Conservation (phyloP, 805 yeast species). For the Geotrichum ghanense region DNA sequence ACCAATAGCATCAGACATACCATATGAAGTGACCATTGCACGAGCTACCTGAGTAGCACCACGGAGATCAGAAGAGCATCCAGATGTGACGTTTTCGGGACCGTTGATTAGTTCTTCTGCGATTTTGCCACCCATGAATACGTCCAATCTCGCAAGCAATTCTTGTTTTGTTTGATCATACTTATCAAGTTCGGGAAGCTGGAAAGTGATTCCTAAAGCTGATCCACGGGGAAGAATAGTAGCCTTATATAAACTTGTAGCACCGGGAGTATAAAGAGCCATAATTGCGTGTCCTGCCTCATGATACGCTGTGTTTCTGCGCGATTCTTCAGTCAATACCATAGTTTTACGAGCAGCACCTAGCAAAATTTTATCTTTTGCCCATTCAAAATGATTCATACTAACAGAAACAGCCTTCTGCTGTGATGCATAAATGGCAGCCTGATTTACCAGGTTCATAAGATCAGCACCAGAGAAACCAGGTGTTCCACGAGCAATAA, state of each 20-base stretch:
- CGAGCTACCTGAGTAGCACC: constrained; percentile 88
- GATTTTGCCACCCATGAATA: constrained; percentile 97
- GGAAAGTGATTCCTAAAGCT: constrained; percentile 94
- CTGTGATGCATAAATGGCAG: constrained; percentile 95
- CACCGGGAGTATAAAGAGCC: constrained; percentile 91
- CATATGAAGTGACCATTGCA: constrained; percentile 93
- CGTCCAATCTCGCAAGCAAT: constrained; percentile 85
- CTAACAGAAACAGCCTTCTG: constrained; percentile 81
- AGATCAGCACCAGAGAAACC: constrained; percentile 98
- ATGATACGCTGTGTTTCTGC: constrained; percentile 92
- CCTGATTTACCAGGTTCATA: constrained; percentile 92
- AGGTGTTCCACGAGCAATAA: constrained; percentile 94
- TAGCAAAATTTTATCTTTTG: constrained; percentile 93
- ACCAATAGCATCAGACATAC: constrained; percentile 91
- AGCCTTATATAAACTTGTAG: constrained; percentile 92
- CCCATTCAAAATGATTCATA: constrained; percentile 95
- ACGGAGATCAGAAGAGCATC: constrained; percentile 85
- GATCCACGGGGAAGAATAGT: constrained; percentile 95
- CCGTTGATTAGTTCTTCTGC: constrained; percentile 95
- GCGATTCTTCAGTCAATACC: constrained; percentile 93
- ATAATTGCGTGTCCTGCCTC: constrained; percentile 99
- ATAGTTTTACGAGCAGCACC: constrained; percentile 97
- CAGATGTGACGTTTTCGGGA: constrained; percentile 83
- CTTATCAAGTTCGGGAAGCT: constrained; percentile 96
- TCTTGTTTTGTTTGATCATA: constrained; percentile 85